Evolutionary conservation across 2,329 filamentous ascomycete species (phyloP), one percentile per base, ranked within the genome.

Genomic region (Plenodomus biglobosus): DNA sequence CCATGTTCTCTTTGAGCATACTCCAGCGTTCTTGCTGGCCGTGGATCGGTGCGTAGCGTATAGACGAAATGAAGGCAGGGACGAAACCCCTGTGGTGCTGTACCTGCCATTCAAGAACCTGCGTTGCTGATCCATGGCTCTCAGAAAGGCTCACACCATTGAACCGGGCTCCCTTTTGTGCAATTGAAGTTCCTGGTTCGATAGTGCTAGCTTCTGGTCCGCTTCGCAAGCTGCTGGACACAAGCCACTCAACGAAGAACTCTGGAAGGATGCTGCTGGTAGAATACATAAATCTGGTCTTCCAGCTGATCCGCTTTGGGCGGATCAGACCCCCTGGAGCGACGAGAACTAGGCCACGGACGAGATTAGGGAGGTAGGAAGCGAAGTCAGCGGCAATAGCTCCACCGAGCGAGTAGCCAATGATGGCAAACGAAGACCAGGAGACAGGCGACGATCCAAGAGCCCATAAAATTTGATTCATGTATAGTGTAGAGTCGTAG

Each of bases 391-490:
- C 84, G 1, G 82, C 80, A 35, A 95, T 80, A 13, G 86, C 87
- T 30, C 90, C 90, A 38, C 90, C 90, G 0, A 95, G 78, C 0
- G 87, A 91, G 69, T 94, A 95, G 1, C 90, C 90, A 3, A 91
- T 73, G 6, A 95, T 73, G 51, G 84, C 82, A 69, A 94, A 92
- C 43, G 77, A 78, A 38, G 49, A 42, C 61, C 60, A 66, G 21
- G 58, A 44, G 2, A 92, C 73, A 0, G 82, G 77, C 1, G 87
- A 91, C 1, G 87, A 90, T 20, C 82, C 78, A 10, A 92, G 75
- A 15, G 80, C 87, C 22, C 88, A 78, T 35, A 90, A 77, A 46
- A 90, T 85, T 69, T 92, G 87, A 3, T 84, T 80, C 2, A 81
- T 78, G 72, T 89, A 94, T 6, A 95, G 81, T 13, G 82, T 79